These are phyloP conservation scores for Eucalyptus pauciflora DNA, from an alignment of 345 rosid genomes.

Conservation along the genomic window DNA sequence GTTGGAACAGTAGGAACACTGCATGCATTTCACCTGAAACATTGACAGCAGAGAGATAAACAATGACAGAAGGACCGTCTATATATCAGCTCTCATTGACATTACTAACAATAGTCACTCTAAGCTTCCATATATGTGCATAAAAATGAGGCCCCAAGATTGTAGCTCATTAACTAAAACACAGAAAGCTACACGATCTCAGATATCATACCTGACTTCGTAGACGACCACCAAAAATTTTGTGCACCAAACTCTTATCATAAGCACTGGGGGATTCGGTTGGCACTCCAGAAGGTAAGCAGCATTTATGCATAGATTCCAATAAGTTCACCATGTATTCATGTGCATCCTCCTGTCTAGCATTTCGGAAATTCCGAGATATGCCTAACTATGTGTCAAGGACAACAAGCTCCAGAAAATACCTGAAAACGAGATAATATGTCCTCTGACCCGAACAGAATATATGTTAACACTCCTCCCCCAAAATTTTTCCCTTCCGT, in stretches of 20 bases:
- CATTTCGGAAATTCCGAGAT: slow-evolving; percentile 70
- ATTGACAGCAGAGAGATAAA: not conserved
- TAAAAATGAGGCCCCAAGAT: not conserved
- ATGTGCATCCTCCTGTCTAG: slow-evolving; percentile 94
- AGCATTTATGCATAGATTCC: slow-evolving; percentile 96
- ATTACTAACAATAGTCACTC: not conserved
- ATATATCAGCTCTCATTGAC: not conserved
- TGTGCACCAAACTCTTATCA: slow-evolving; percentile 89
- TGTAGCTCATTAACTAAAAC: not conserved
- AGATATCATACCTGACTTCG: slow-evolving; percentile 64
- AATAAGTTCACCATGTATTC: slow-evolving; percentile 93
- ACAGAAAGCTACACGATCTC: not conserved
- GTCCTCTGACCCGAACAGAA: not conserved
- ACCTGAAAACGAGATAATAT: not conserved
- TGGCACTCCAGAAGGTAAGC: slow-evolving; percentile 89
- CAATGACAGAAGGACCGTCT: not conserved
- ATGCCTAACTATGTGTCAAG: slow-evolving; percentile 58
- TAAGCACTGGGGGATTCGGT: slow-evolving; percentile 86
- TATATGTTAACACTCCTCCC: not conserved
- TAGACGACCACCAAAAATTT: slow-evolving; percentile 90
- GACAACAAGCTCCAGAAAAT: slow-evolving; percentile 1
- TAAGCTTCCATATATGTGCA: not conserved
- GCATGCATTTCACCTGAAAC: slow-evolving; percentile 63
- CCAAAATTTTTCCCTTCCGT: not conserved
- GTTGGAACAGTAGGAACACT: slow-evolving; percentile 72